Evolutionary conservation across 2,329 filamentous ascomycete genomes (phyloP).

Genomic region (Scedosporium aurantiacum): DNA sequence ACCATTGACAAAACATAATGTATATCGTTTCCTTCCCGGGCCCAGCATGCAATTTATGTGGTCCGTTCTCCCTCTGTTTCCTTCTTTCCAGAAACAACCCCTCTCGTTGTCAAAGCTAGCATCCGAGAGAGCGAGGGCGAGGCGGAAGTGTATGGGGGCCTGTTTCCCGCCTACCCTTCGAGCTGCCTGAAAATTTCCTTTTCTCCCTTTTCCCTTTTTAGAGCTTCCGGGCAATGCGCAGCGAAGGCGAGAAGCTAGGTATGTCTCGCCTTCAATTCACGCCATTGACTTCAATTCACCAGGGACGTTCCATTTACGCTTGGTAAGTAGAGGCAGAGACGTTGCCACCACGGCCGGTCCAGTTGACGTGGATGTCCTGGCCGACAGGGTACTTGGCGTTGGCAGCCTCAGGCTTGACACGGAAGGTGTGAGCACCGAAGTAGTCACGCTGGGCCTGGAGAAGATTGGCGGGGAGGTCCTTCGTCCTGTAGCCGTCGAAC

Average conservation of each 20-base stretch:
- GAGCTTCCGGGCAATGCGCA: neutral
- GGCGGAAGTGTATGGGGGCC: constrained; percentile 30
- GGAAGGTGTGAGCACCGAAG: constrained; percentile 92
- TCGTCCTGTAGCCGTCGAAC: constrained; percentile 97
- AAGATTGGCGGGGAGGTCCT: constrained; percentile 94
- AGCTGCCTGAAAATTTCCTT: neutral
- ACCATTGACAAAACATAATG: neutral
- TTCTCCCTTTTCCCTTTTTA: neutral
- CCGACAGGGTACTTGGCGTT: constrained; percentile 71
- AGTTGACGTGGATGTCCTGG: constrained; percentile 97
- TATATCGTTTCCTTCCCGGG: neutral
- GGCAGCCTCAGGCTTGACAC: constrained; percentile 70
- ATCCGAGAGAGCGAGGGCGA: constrained; percentile 90
- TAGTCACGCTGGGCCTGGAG: constrained; percentile 99
- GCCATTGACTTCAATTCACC: neutral
- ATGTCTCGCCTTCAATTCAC: neutral
- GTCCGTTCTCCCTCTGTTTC: neutral
- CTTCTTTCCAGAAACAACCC: neutral
- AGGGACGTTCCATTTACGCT: constrained; percentile 50
- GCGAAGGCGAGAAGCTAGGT: neutral
- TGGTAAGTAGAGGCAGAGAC: constrained; percentile 96
- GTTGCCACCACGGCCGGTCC: constrained; percentile 96
- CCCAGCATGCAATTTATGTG: neutral
- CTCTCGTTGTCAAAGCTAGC: constrained; percentile 38
- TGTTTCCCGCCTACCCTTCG: neutral